Percentiles rank a stretch among this genome's conserved stretches.
phyloP scores from a whole-genome alignment of 768 basidiomycete species.

The Gloeostereum incarnatum region DNA sequence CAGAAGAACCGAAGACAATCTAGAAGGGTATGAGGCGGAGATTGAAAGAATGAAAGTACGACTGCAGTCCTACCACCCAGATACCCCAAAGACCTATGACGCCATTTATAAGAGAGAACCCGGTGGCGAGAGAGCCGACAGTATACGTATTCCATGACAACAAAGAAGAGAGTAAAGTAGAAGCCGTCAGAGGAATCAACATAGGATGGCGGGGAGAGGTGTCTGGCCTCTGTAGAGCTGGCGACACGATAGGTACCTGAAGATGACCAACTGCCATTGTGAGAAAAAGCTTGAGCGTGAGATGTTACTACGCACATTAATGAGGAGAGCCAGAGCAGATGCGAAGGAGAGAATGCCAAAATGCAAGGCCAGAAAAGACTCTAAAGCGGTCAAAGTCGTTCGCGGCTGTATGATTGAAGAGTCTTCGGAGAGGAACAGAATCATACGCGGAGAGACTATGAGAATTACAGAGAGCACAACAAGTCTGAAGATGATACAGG shows the following conservation, averaged over 20 bases:
- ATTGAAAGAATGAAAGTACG: constrained; percentile 1
- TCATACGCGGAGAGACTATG: constrained; percentile 48
- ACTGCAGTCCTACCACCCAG: constrained; percentile 50
- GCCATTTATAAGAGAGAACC: constrained; percentile 39
- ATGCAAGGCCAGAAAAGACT: constrained; percentile 60
- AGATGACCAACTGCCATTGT: constrained; percentile 2
- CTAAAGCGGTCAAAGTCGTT: constrained; percentile 49
- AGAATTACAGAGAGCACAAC: constrained; percentile 29
- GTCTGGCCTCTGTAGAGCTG: constrained; percentile 16
- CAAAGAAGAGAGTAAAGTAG: constrained; percentile 46
- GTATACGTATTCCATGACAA: constrained; percentile 54
- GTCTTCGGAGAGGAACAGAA: constrained; percentile 57
- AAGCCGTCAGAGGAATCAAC: constrained; percentile 48
- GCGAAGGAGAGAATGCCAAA: constrained; percentile 53
- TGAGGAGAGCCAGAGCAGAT: constrained; percentile 43
- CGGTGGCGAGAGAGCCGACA: constrained; percentile 46
- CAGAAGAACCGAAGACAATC: constrained; percentile 54
- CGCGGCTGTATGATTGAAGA: constrained; percentile 23
- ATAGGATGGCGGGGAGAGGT: constrained; percentile 45
- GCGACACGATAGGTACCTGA: constrained; percentile 34
- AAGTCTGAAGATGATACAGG: constrained; percentile 19
- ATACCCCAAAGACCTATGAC: constrained; percentile 56
- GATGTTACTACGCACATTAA: constrained; percentile 36
- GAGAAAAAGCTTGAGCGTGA: constrained; percentile 1
- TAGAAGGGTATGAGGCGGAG: constrained; percentile 16